phyloP scores from a whole-genome alignment of 2,329 filamentous ascomycete genomes.

The Verticillium nubilum region DNA sequence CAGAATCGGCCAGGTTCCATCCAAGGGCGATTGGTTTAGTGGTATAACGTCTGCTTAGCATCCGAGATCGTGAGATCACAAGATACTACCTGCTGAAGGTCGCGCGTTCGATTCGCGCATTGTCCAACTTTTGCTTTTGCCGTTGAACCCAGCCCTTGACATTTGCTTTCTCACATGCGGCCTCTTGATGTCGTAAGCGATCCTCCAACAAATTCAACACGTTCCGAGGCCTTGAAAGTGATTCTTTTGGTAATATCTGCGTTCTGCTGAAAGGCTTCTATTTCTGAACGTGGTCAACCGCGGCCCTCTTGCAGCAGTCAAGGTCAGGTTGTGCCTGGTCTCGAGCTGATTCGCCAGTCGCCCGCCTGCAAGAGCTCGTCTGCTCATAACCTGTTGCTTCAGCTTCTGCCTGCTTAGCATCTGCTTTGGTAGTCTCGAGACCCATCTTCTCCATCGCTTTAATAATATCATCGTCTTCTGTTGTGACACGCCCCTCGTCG shows the following conservation, averaged over 20 bases:
- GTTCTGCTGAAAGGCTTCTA: too few species aligned
- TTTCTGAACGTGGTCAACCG: too few species aligned
- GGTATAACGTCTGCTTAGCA: slow-evolving; percentile 4
- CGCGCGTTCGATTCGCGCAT: slow-evolving; percentile 3
- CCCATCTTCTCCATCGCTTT: background rate
- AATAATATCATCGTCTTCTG: background rate
- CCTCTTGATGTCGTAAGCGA: too few species aligned
- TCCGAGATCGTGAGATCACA: background rate
- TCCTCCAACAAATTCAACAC: too few species aligned
- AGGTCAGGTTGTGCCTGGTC: too few species aligned
- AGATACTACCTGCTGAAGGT: slow-evolving; percentile 2
- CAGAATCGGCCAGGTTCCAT: background rate
- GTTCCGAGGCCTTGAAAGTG: too few species aligned
- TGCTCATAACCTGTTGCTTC: too few species aligned
- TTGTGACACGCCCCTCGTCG: background rate
- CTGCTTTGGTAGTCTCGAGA: background rate
- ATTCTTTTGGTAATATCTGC: background rate
- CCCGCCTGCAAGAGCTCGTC: too few species aligned
- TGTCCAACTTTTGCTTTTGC: background rate
- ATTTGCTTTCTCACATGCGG: too few species aligned
- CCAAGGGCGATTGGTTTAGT: slow-evolving; percentile 1
- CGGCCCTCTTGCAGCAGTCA: too few species aligned
- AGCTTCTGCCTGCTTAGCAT: background rate
- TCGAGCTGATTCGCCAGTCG: too few species aligned
- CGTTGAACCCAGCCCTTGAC: too few species aligned